phyloP scores from a whole-genome alignment of 345 rosid species.

The Gossypium herbaceum region DNA sequence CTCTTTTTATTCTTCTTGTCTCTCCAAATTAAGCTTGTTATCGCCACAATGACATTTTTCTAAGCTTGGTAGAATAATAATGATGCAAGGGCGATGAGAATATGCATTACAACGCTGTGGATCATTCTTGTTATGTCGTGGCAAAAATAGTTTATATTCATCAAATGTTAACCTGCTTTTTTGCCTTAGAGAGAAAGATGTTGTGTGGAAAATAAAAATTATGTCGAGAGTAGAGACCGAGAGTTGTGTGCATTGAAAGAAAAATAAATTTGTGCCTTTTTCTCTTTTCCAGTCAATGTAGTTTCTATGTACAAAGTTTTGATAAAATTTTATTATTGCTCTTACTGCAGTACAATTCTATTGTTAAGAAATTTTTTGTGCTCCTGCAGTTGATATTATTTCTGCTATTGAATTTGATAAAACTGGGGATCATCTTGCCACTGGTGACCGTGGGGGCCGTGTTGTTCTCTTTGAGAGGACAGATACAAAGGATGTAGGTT shows the following conservation, averaged over 20 bases:
- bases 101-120: neutral
- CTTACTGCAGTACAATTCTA: neutral
- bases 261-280: neutral
- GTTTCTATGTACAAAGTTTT: neutral
- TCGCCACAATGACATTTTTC: neutral
- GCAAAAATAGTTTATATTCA: neutral
- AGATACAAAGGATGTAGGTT: slow-evolving; percentile 60
- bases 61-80: neutral
- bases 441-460: slow-evolving; percentile 96
- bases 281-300: neutral
- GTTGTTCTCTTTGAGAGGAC: slow-evolving; percentile 93
- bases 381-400: slow-evolving; percentile 77
- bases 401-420: slow-evolving; percentile 85
- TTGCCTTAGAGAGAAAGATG: neutral
- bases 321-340: neutral
- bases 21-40: slow-evolving; percentile 6
- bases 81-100: neutral
- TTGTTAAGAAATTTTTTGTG: slow-evolving; percentile 6
- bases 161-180: neutral
- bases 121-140: neutral
- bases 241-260: neutral
- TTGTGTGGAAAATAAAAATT: neutral
- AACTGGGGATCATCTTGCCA: slow-evolving; percentile 79
- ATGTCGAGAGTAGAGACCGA: neutral
- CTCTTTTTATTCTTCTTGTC: neutral